Conservation (phyloP, 257 asterid species). For the Solanum corneliomulleri region DNA sequence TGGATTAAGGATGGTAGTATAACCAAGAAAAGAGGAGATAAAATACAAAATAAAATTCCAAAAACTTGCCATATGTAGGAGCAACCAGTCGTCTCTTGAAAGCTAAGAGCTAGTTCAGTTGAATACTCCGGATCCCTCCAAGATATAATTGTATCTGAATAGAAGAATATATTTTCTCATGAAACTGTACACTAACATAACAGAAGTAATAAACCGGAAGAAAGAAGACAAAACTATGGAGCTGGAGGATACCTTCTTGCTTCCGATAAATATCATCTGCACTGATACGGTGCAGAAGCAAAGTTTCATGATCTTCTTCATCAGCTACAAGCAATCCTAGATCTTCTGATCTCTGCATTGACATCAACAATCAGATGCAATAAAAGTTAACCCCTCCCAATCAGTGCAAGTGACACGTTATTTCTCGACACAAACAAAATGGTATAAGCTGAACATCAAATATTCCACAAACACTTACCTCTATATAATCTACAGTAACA, state of each 20-base stretch:
- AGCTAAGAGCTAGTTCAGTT: constrained; percentile 97
- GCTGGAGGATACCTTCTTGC: constrained; percentile 67
- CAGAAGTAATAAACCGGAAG: background rate
- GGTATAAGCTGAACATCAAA: background rate
- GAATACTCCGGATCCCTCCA: constrained; percentile 96
- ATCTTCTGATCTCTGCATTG: constrained; percentile 77
- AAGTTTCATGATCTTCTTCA: constrained; percentile 79
- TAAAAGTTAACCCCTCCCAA: background rate
- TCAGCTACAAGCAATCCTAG: constrained; percentile 68
- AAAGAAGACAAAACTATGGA: background rate
- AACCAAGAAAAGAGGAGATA: background rate
- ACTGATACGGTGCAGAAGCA: constrained; percentile 73
- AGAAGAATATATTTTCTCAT: background rate
- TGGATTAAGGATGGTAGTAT: background rate
- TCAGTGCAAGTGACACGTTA: background rate
- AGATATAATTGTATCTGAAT: constrained; percentile 82
- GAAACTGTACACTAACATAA: background rate
- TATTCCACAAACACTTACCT: constrained; percentile 32
- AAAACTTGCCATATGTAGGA: constrained; percentile 82
- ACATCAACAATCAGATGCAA: constrained; percentile 6
- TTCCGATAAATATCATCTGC: constrained; percentile 88
- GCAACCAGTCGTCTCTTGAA: constrained; percentile 96
- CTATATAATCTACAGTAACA: constrained; percentile 73
- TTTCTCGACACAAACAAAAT: background rate
- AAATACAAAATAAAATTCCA: background rate